A percentile compares a stretch with the other conserved stretches of the same genome.
phyloP scores from a whole-genome alignment of 306 rosid genomes.

The Citrullus colocynthis region DNA sequence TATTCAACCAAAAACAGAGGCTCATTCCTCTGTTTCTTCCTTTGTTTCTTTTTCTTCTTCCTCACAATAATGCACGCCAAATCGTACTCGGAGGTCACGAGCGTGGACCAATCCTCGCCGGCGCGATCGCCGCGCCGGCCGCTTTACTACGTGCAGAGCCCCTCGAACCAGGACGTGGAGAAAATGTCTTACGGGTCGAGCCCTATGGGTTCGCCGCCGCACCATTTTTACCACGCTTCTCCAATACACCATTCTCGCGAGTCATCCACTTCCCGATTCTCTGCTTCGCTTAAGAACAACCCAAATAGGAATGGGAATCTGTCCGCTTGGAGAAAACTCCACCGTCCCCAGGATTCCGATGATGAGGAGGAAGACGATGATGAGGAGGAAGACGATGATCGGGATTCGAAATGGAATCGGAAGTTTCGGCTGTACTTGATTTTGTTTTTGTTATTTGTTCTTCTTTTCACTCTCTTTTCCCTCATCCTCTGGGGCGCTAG shows the following conservation, averaged over 20 bases:
- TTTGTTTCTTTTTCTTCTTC: not conserved
- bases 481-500: conserved; percentile 90
- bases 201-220: conserved; percentile 63
- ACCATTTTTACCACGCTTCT: conserved; percentile 55
- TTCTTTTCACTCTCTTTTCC: conserved; percentile 48
- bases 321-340: conserved; percentile 53
- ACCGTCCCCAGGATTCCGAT: conserved; percentile 7
- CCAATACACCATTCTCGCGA: conserved; percentile 95
- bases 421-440: conserved; percentile 35
- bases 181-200: conserved; percentile 93
- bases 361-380: conserved; percentile 18
- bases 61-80: conserved; percentile 43
- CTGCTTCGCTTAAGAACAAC: conserved; percentile 65
- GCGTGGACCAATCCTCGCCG: conserved; percentile 62
- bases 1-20: not conserved
- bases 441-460: conserved; percentile 37
- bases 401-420: conserved; percentile 12
- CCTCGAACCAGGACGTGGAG: conserved; percentile 80
- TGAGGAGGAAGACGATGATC: conserved; percentile 1
- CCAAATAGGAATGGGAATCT: conserved; percentile 15
- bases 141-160: conserved; percentile 86
- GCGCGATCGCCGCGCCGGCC: conserved; percentile 67
- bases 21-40: not conserved
- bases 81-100: conserved; percentile 80
- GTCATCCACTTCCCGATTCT: conserved; percentile 87